These are phyloP conservation scores for Leccinum boreale DNA, from an alignment of 768 basidiomycete genomes.

Conservation along the genomic window DNA sequence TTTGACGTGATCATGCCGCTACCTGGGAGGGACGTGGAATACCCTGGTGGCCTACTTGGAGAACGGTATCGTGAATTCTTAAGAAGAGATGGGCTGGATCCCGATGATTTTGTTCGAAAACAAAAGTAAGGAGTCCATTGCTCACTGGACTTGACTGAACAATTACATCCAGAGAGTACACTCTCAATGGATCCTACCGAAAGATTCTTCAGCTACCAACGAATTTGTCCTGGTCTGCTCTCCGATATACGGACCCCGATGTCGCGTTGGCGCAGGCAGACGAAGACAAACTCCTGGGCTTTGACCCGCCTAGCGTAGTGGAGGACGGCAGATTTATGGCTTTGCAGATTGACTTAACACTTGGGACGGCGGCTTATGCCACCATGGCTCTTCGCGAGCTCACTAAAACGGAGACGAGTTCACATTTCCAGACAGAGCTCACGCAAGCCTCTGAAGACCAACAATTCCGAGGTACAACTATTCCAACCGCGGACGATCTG, in stretches of 20 bases:
- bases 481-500: conserved; percentile 22
- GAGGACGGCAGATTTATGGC: conserved; percentile 84
- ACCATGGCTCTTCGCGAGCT: conserved; percentile 97
- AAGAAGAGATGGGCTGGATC: conserved; percentile 82
- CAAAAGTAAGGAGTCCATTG: conserved; percentile 62
- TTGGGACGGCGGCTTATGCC: conserved; percentile 92
- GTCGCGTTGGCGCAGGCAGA: conserved; percentile 91
- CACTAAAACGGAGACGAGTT: conserved; percentile 93
- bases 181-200: conserved; percentile 89
- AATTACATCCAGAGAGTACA: conserved; percentile 68
- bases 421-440: conserved; percentile 81
- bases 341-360: conserved; percentile 77
- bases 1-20: conserved; percentile 98
- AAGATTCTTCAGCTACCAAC: conserved; percentile 85
- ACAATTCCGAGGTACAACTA: conserved; percentile 58
- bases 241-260: conserved; percentile 92
- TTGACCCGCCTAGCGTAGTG: conserved; percentile 63
- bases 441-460: conserved; percentile 82
- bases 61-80: conserved; percentile 83
- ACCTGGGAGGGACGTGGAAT: conserved; percentile 91
- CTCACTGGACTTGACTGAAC: conserved; percentile 4
- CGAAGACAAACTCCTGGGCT: conserved; percentile 85
- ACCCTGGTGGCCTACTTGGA: conserved; percentile 85
- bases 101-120: conserved; percentile 82
- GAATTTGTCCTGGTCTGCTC: conserved; percentile 74